Base-by-base conservation (phyloP, 75 land plant species). In the Larix kaempferi region DNA sequence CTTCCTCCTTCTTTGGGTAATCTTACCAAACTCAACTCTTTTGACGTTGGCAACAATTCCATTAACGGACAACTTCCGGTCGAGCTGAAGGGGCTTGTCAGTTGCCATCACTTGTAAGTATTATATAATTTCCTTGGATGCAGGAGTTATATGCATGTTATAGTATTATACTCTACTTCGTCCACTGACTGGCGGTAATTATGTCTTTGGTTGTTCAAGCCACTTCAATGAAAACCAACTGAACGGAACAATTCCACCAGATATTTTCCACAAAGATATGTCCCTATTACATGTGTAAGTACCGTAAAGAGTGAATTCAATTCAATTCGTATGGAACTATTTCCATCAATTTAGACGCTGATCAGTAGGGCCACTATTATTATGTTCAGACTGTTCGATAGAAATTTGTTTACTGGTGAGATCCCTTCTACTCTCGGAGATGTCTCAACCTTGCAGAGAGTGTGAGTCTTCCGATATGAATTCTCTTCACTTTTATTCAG, bases 181-280 rank as follows among this genome's bases (percentile, higher is more conserved):
- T 21, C 22, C 0, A 67, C 44, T 19, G 1, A 39, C 10, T 39
- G 39, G n/a, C 33, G 4, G 23, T 21, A 27, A 13, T 69, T 41
- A 8, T 62, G 52, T 23, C 3, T 41, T 21, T 69, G n/a, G 35
- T 21, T 37, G 22, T 61, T 39, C 27, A 66, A 93, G 95, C 80
- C 95, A 91, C 77, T 84, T 93, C 78, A 89, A 85, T 78, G 82
- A 89, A 44, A 93, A 93, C 72, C 67, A 82, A 77, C 79, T 93
- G 63, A 84, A 86, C 17, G 91, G 95, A 10, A 5, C 77, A 66
- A 87, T 93, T 73, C 88, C 95, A 52, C 59, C 56, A 2, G 74
- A 82, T 55, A 90, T 93, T 67, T 91, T 91, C 81, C 85, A 85
- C 71, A 71, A 82, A 10, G 66, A 87, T 5, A 87, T 87, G 88